Base-by-base conservation (phyloP, 164 flowering plant species). In the Vitis amurensis region DNA sequence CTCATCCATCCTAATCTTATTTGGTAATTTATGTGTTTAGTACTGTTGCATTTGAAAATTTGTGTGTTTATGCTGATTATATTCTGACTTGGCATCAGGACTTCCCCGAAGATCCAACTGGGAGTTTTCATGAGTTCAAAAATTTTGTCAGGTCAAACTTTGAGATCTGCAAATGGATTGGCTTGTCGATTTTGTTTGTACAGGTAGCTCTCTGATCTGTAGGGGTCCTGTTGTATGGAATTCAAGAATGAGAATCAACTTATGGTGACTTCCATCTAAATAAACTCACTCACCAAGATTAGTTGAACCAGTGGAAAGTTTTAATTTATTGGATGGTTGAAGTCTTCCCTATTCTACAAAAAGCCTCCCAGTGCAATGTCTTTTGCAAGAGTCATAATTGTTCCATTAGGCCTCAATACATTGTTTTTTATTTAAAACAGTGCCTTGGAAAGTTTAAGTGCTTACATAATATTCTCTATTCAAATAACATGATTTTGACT, bases 101-200 rank as follows among this genome's bases (percentile, higher is more conserved):
- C 81, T 90, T 94, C 66, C 98, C 98, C 1, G 80, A 71, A 59
- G 98, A 94, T 78, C 85, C 87, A 30, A 80, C 87, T 13, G 92
- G 91, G 67, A 84, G 75, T 71, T 86, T 91, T 56, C 69, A 86
- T 58, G 78, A 82, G 44, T 82, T 93, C 65, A 86, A 87, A 79
- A 67, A 84, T 59, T 93, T 93, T 69, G 74, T 93, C 57, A 84
- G 75, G 67, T 81, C 89, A 52, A 90, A 93, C 71, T 88, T 88
- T 74, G 84, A 88, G 52, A 74, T 91, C 27, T 93, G 97, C 85
- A 87, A 84, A 77, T 91, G 93, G 98, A 83, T 88, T 67, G 94
- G 92, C 74, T 78, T 89, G 77, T 66, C 83, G 11, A 66, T 90
- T 70, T 85, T 91, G 9, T 79, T 82, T 67, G 77, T 89, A 37